Percentiles rank a stretch among this genome's conserved stretches.
phyloP scores from a whole-genome alignment of 169 alveolate genomes.

The Plasmodium coatneyi region DNA sequence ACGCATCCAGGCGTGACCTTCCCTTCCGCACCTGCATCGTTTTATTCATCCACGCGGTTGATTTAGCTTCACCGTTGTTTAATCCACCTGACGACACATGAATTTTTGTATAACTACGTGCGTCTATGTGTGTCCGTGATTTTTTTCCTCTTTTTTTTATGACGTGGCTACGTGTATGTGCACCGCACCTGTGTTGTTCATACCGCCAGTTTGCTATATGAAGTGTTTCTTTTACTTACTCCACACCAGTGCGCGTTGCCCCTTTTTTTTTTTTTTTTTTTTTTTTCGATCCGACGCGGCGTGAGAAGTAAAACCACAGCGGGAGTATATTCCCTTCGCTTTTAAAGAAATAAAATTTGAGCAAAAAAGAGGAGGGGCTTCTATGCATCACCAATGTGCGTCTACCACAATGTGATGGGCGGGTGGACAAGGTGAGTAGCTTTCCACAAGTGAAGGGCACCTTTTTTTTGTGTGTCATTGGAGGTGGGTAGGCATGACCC shows the following conservation, averaged over 20 bases:
- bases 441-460: no score
- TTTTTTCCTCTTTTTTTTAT: background rate
- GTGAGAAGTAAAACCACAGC: slow-evolving; percentile 37
- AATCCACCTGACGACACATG: background rate
- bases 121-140: background rate
- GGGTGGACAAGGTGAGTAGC: background rate
- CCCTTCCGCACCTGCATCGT: background rate
- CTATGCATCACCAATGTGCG: background rate
- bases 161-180: background rate
- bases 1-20: background rate
- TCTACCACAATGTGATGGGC: background rate
- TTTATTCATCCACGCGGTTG: background rate
- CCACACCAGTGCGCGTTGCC: slow-evolving; percentile 72
- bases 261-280: slow-evolving; percentile 68
- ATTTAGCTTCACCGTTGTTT: background rate
- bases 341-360: background rate
- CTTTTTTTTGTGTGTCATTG: no score
- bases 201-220: background rate
- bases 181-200: background rate
- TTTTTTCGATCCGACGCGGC: slow-evolving; percentile 75
- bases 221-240: background rate
- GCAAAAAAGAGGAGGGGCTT: background rate
- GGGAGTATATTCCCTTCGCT: background rate
- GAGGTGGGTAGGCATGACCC: background rate
- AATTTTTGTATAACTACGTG: background rate